Evolutionary conservation across 148 eudicot species (phyloP).

Genomic region (Amaranthus cruentus): DNA sequence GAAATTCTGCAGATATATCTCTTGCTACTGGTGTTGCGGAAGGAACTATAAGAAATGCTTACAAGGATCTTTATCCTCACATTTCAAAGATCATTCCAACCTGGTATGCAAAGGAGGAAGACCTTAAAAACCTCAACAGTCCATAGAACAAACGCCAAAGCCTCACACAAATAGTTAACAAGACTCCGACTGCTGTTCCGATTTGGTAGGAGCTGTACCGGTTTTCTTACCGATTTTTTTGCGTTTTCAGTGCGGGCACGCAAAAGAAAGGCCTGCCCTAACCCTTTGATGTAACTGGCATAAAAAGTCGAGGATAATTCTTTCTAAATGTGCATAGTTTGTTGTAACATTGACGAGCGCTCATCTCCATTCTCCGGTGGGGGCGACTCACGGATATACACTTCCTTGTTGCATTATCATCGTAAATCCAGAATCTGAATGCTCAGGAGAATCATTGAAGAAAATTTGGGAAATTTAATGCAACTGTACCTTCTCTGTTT

Average conservation of each 20-base stretch:
- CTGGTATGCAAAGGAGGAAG: constrained; percentile 85
- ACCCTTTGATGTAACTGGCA: constrained; percentile 21
- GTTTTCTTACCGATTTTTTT: constrained; percentile 6
- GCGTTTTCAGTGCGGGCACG: constrained; percentile 2
- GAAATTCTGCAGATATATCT: constrained; percentile 55
- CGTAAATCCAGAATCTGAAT: constrained; percentile 2
- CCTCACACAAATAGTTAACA: not conserved
- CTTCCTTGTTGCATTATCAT: constrained; percentile 12
- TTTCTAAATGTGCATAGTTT: constrained; percentile 2
- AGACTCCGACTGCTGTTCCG: not conserved
- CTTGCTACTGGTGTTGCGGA: constrained; percentile 91
- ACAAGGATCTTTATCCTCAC: constrained; percentile 80
- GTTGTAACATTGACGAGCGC: constrained; percentile 9
- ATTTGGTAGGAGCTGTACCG: not conserved
- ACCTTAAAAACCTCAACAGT: constrained; percentile 62
- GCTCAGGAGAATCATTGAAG: constrained; percentile 3
- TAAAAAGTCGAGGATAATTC: constrained; percentile 8
- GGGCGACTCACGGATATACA: not conserved
- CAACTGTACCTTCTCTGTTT: not conserved
- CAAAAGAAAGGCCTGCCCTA: constrained; percentile 6
- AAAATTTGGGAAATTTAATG: not conserved
- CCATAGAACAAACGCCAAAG: constrained; percentile 33
- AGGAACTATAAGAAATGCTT: constrained; percentile 85
- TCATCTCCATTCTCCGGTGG: not conserved
- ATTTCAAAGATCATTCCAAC: constrained; percentile 63